These are phyloP conservation scores for Gracilaria vermiculophylla DNA, from an alignment of 23 red algal species.

Conservation along the genomic window DNA sequence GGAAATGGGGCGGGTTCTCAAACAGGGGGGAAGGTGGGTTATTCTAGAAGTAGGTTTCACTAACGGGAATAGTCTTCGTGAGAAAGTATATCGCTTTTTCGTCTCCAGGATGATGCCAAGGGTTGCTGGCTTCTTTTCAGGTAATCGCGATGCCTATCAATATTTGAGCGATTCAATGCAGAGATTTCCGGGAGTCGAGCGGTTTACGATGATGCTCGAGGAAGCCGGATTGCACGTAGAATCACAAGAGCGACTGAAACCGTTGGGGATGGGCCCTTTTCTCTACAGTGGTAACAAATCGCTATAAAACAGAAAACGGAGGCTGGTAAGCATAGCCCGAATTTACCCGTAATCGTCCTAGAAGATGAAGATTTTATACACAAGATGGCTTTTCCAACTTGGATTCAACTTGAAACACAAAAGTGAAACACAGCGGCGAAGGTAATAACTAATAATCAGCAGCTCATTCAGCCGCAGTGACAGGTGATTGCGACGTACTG, in stretches of 20 bases:
- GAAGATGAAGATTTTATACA: not conserved
- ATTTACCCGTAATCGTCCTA: not conserved
- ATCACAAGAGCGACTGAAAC: slow-evolving; percentile 17
- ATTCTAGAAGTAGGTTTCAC: slow-evolving; percentile 74
- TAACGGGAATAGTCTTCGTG: not conserved
- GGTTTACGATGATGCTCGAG: slow-evolving; percentile 45
- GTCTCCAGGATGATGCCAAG: slow-evolving; percentile 57
- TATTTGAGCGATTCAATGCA: slow-evolving; percentile 65
- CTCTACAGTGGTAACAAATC: slow-evolving; percentile 54
- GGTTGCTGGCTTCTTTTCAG: slow-evolving; percentile 54
- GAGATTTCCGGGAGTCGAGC: slow-evolving; percentile 39
- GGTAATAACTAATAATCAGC: not conserved
- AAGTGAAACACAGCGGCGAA: not conserved
- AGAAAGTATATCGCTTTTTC: slow-evolving; percentile 41
- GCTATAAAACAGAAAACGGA: not conserved
- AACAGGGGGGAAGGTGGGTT: slow-evolving; percentile 20
- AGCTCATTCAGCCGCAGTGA: not conserved
- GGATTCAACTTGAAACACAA: not conserved
- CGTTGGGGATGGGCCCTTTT: slow-evolving; percentile 59
- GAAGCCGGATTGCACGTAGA: slow-evolving; percentile 45
- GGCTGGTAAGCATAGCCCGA: not conserved
- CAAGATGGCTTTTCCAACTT: not conserved
- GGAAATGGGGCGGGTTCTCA: slow-evolving; percentile 82
- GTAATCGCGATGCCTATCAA: slow-evolving; percentile 24
- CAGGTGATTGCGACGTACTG: not conserved